These are phyloP conservation scores for Aspergillus fischeri DNA, from an alignment of 2,329 filamentous ascomycete species.

Conservation along the genomic window DNA sequence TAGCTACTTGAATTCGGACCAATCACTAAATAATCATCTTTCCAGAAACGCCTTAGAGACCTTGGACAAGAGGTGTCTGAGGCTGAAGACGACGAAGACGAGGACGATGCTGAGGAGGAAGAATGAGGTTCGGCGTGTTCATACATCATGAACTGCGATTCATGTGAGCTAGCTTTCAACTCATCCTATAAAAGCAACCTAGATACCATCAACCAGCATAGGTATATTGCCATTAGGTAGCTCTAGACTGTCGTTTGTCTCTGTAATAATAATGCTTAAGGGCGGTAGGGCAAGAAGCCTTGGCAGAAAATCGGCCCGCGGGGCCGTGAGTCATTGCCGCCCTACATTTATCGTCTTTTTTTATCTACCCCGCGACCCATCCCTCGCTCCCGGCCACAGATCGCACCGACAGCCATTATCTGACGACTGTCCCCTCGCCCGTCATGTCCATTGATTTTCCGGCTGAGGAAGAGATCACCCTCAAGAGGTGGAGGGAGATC, in stretches of 20 bases:
- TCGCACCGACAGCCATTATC: conserved; percentile 12
- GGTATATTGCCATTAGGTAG: conserved; percentile 4
- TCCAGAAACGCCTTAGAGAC: conserved; percentile 55
- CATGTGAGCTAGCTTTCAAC: not conserved
- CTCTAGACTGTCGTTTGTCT: not conserved
- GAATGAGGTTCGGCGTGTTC: conserved; percentile 17
- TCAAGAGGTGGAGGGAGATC: conserved; percentile 86
- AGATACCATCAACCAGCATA: not conserved
- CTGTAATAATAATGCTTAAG: not conserved
- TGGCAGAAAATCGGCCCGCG: conserved; percentile 4
- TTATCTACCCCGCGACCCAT: conserved; percentile 22
- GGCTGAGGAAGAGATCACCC: conserved; percentile 79
- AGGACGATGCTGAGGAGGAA: conserved; percentile 53
- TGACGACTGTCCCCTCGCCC: conserved; percentile 22
- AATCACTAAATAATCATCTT: conserved; percentile 1
- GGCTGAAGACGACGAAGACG: conserved; percentile 64
- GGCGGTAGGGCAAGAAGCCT: conserved; percentile 7
- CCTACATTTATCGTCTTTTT: not conserved
- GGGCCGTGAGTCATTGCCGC: conserved; percentile 8
- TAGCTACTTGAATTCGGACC: not conserved
- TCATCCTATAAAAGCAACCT: not conserved
- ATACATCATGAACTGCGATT: conserved; percentile 3
- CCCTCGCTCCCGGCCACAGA: conserved; percentile 12
- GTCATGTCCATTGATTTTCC: conserved; percentile 88
- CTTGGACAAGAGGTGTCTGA: conserved; percentile 71